Percentiles rank a stretch among this genome's conserved stretches.
Evolutionary conservation across 768 basidiomycete species (phyloP).

Genomic region (Lactarius indigo): DNA sequence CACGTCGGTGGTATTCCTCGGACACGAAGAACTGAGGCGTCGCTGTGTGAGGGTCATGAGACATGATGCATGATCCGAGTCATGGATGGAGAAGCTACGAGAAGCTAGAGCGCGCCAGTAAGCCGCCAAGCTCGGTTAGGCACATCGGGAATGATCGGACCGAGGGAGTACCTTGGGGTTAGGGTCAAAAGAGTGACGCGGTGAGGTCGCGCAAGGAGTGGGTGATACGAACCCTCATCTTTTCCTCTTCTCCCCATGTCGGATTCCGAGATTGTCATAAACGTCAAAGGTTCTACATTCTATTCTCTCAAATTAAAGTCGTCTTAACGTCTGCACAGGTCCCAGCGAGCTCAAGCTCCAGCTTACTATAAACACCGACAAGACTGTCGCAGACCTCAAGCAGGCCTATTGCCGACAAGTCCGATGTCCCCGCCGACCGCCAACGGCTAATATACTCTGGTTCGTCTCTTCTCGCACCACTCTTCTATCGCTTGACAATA

Average conservation of each 20-base stretch:
- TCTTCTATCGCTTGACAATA: background rate
- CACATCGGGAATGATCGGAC: background rate
- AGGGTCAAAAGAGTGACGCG: conserved; percentile 18
- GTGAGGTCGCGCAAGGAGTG: background rate
- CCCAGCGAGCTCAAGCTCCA: conserved; percentile 92
- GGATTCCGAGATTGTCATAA: conserved; percentile 33
- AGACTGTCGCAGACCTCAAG: conserved; percentile 90
- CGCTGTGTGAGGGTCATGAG: background rate
- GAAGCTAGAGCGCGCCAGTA: too few relatives aligned
- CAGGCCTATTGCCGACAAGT: conserved; percentile 80
- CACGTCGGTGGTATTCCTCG: background rate
- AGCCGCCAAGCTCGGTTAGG: too few relatives aligned
- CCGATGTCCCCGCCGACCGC: conserved; percentile 80
- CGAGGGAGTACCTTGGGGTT: background rate
- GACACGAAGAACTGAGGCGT: background rate
- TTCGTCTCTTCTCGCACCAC: conserved; percentile 31
- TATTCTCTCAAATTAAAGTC: background rate
- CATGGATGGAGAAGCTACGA: too few relatives aligned
- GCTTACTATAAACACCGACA: conserved; percentile 74
- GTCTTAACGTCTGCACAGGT: conserved; percentile 40
- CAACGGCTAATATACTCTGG: conserved; percentile 94
- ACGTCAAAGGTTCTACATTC: conserved; percentile 24
- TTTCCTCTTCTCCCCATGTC: conserved; percentile 17
- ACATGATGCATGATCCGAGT: too few relatives aligned
- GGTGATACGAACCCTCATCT: conserved; percentile 9